phyloP scores from a whole-genome alignment of 129 eudicot species.

The Arctium minus region DNA sequence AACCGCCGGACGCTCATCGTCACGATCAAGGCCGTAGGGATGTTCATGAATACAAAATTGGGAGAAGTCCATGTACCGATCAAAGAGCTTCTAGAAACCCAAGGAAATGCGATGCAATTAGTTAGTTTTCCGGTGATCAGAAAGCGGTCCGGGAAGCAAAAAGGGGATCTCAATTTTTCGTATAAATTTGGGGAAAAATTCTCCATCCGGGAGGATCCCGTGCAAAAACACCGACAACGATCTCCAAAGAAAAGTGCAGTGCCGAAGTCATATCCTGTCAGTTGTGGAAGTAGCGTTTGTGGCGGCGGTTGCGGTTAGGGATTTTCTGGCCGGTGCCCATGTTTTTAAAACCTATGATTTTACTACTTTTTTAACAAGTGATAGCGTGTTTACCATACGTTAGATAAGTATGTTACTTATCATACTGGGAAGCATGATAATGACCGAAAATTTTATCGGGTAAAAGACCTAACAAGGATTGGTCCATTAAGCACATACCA shows the following conservation, averaged over 20 bases:
- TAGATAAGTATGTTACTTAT: no score
- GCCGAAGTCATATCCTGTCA: background rate
- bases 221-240: background rate
- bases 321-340: conserved; percentile 11
- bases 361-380: no score
- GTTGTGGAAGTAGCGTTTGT: conserved; percentile 18
- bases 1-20: conserved; percentile 34
- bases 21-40: conserved; percentile 37
- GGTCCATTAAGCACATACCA: no score
- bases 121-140: conserved; percentile 48
- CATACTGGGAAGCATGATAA: no score
- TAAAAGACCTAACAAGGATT: no score
- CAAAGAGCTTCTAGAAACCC: conserved; percentile 25
- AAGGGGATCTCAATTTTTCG: conserved; percentile 43
- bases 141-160: conserved; percentile 34
- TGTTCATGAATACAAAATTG: conserved; percentile 41
- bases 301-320: conserved; percentile 26
- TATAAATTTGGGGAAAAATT: conserved; percentile 36
- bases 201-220: background rate
- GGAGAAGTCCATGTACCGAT: conserved; percentile 51
- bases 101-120: background rate
- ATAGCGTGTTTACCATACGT: no score
- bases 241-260: conserved; percentile 34
- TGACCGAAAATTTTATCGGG: no score
- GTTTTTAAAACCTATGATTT: background rate